Evolutionary conservation across 2,329 filamentous ascomycete species (phyloP), one percentile per base, ranked within the genome.

Genomic region (Cryphonectria naterciae): DNA sequence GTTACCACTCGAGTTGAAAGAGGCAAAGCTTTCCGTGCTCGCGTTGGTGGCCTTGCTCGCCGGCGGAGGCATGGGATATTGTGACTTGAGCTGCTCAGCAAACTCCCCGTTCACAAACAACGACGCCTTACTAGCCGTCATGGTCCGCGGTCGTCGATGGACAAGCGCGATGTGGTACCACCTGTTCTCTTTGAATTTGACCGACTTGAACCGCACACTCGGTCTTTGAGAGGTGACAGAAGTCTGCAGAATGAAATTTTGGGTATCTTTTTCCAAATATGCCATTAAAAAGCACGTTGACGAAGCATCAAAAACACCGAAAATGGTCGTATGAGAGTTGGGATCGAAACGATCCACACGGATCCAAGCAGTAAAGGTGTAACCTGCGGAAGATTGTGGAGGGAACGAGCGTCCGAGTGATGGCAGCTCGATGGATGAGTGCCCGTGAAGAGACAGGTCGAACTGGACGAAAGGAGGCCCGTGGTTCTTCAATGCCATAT

Each of bases 121-220:
- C 17, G 92, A 92, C 25, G 95, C 95, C 76, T 94, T 94, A 76
- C 93, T 93, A 2, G 91, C 88, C 13, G 88, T 87, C 79, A 93
- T 90, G 0, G 93, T 89, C 79, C 91, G 94, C 11, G 92, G 90
- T 49, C 91, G 88, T 65, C 92, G 90, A 80, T 99, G 96, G 35
- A 96, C 93, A 73, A 99, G 83, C 60, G 92, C 93, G 76, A 99
- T 89, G 80, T 99, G 96, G 80, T 99, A 99, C 96, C 96, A 99
- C 75, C 85, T 87, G 68, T 90, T 88, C 73, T 92, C 87, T 75
- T 90, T 85, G 77, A 99, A 98, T 0, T 86, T 84, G 15, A 91
- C 88, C 2, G 92, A 92, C 79, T 96, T 97, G 85, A 99, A 99
- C 69, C 96, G 90, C 63, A 99, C 93, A 80, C 95, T 98, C 2